A percentile compares a stretch with the other conserved stretches of the same genome.
Evolutionary conservation across 2,329 filamentous ascomycete species (phyloP).

Genomic region (Harringtonia lauricola): DNA sequence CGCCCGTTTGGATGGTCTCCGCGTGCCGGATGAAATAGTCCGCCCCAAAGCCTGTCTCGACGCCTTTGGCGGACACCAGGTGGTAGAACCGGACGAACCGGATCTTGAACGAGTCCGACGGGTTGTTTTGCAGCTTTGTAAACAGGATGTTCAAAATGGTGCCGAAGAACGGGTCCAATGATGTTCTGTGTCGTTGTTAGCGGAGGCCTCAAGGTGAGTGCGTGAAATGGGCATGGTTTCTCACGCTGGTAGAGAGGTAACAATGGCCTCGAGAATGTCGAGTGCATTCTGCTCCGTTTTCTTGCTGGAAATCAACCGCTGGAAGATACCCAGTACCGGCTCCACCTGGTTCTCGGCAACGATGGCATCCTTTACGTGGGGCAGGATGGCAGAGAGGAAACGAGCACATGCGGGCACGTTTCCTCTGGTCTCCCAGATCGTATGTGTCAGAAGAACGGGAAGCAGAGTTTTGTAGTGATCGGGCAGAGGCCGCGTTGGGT

Average conservation of each 20-base stretch:
- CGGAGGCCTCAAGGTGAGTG: too few relatives aligned
- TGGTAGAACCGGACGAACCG: conserved; percentile 94
- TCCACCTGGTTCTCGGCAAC: conserved; percentile 72
- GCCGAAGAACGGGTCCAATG: conserved; percentile 66
- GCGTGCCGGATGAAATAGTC: conserved; percentile 84
- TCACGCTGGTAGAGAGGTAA: conserved; percentile 62
- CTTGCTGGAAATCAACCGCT: conserved; percentile 73
- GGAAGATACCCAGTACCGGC: conserved; percentile 88
- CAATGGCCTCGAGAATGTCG: conserved; percentile 75
- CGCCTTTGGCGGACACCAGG: conserved; percentile 62
- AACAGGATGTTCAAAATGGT: conserved; percentile 76
- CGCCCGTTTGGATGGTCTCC: conserved; percentile 67
- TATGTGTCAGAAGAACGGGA: conserved; percentile 65
- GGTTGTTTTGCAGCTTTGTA: conserved; percentile 56
- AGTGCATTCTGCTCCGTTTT: conserved; percentile 79
- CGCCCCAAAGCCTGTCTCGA: conserved; percentile 73
- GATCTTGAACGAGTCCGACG: conserved; percentile 69
- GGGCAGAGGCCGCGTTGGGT: conserved; percentile 67
- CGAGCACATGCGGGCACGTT: conserved; percentile 88
- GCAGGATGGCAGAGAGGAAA: conserved; percentile 73
- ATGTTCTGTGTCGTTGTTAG: conserved; percentile 31
- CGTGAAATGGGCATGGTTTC: conserved; percentile 22
- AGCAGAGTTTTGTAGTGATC: conserved; percentile 73
- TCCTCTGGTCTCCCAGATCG: conserved; percentile 82
- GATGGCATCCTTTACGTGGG: conserved; percentile 63